Evolutionary conservation across 805 yeast species (phyloP).

Genomic region (Cyberlindnera petersonii): DNA sequence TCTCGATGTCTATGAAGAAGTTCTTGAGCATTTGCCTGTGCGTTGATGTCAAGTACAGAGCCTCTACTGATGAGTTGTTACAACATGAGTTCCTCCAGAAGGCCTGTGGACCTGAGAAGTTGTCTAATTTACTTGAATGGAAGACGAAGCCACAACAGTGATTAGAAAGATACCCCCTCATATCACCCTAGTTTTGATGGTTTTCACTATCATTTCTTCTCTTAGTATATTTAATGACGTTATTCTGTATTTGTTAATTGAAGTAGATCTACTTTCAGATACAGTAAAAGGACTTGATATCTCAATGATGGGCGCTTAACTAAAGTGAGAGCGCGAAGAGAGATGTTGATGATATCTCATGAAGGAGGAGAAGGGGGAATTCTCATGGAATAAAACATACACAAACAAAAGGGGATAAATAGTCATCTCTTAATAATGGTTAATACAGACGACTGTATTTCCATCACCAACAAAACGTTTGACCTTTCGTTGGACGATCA

Average conservation of each 20-base stretch:
- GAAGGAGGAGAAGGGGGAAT: not conserved
- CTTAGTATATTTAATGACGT: too few species aligned
- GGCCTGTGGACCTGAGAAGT: conserved; percentile 56
- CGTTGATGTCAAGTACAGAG: conserved; percentile 90
- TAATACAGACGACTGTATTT: conserved; percentile 15
- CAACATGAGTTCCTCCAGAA: conserved; percentile 67
- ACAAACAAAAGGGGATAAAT: not conserved
- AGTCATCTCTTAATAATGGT: not conserved
- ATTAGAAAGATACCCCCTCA: too few species aligned
- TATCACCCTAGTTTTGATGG: too few species aligned
- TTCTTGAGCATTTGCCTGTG: conserved; percentile 88
- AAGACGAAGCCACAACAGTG: conserved; percentile 22
- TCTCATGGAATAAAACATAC: not conserved
- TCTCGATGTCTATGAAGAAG: conserved; percentile 74
- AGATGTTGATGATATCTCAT: too few species aligned
- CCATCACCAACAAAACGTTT: conserved; percentile 22
- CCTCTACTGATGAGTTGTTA: conserved; percentile 82
- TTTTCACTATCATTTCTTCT: too few species aligned
- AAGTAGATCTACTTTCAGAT: too few species aligned
- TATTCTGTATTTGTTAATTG: too few species aligned
- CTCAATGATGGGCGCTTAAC: too few species aligned
- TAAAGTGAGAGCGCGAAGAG: too few species aligned
- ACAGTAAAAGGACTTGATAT: too few species aligned
- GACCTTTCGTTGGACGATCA: conserved; percentile 22
- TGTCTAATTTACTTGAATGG: conserved; percentile 58